A percentile compares a stretch with the other conserved stretches of the same genome.
These are phyloP conservation scores for Rhododendron simsii DNA, from an alignment of 148 eudicot genomes.

Conservation along the genomic window DNA sequence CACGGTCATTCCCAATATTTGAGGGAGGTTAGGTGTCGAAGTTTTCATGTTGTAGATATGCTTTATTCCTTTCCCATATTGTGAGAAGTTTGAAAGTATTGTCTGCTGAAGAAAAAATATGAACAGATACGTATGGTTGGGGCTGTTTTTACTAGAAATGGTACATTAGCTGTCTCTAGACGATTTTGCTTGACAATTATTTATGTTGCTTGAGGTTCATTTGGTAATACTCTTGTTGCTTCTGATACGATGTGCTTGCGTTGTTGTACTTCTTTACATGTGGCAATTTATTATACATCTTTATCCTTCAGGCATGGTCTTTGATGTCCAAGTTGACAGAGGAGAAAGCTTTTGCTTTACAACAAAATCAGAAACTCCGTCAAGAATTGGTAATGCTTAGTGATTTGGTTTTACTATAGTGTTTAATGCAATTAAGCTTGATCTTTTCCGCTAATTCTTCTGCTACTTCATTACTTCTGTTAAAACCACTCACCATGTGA, in stretches of 20 bases:
- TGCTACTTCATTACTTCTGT: background rate
- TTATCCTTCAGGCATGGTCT: constrained; percentile 40
- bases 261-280: background rate
- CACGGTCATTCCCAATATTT: background rate
- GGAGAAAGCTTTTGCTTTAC: constrained; percentile 67
- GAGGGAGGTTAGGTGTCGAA: background rate
- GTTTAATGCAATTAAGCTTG: constrained; percentile 2
- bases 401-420: background rate
- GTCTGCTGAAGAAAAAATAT: background rate
- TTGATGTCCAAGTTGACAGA: constrained; percentile 68
- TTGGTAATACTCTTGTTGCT: background rate
- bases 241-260: background rate
- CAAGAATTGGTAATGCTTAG: constrained; percentile 41
- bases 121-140: background rate
- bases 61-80: background rate
- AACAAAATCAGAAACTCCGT: constrained; percentile 70
- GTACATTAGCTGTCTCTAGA: background rate
- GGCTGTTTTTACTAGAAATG: background rate
- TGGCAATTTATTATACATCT: background rate
- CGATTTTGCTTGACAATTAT: background rate
- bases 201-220: background rate
- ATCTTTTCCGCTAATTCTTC: background rate
- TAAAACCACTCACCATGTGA: background rate
- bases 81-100: background rate
- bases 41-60: background rate